phyloP scores from a whole-genome alignment of 164 flowering plant genomes.

The Stephania yunnanensis region DNA sequence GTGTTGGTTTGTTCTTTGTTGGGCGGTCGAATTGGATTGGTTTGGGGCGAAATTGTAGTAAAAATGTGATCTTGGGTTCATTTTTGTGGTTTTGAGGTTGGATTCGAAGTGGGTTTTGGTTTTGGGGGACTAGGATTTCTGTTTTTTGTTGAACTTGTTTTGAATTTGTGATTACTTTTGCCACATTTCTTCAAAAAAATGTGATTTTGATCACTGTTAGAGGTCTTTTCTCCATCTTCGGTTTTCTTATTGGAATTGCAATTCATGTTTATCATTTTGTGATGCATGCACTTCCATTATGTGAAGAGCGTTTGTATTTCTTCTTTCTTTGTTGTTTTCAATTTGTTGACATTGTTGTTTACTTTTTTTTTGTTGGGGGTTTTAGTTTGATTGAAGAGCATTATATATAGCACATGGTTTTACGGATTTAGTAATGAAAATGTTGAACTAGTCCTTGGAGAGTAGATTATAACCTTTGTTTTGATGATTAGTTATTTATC shows the following conservation, averaged over 20 bases:
- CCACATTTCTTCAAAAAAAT: not conserved
- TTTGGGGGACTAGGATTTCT: not conserved
- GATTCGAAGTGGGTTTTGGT: constrained; percentile 1
- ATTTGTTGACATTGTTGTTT: not conserved
- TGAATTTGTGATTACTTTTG: not conserved
- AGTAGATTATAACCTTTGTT: no score
- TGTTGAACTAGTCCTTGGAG: no score
- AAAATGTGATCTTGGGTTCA: not conserved
- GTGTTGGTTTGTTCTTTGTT: no score
- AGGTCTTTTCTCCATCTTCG: not conserved
- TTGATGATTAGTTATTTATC: not conserved
- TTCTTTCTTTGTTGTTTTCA: no score
- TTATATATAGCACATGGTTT: no score
- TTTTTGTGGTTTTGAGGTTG: not conserved
- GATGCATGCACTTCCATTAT: no score
- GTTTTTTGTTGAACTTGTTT: not conserved
- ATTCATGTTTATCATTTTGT: not conserved
- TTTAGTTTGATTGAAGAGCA: no score
- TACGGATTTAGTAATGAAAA: no score
- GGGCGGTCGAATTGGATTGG: not conserved
- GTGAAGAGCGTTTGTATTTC: not conserved
- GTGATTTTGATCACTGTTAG: not conserved
- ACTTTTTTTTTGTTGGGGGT: not conserved
- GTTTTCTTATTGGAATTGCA: not conserved
- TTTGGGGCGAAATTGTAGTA: not conserved